phyloP scores from a whole-genome alignment of 2,329 filamentous ascomycete genomes.

The Mariannaea elegans region DNA sequence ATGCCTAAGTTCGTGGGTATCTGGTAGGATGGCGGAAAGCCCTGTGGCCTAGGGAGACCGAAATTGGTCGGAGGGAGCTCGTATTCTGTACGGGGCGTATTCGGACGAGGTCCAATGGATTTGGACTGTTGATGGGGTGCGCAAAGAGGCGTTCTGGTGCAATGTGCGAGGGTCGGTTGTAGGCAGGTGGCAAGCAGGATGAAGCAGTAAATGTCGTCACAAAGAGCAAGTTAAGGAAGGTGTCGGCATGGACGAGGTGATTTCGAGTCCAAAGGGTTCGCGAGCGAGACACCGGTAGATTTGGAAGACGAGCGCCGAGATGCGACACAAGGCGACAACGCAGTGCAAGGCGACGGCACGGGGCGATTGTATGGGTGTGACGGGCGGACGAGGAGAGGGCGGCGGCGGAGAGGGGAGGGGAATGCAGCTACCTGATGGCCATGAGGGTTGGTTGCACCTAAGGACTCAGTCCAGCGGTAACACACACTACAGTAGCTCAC shows the following conservation, averaged over 20 bases:
- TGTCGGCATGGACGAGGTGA: conserved; percentile 13
- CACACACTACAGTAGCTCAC: conserved; percentile 35
- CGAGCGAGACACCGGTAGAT: conserved; percentile 15
- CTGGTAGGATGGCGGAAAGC: conserved; percentile 37
- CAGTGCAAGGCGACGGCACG: conserved; percentile 20
- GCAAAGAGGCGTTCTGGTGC: conserved; percentile 36
- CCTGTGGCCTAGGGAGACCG: conserved; percentile 33
- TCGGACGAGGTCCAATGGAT: conserved; percentile 38
- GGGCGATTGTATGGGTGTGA: background rate
- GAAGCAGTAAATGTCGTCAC: conserved; percentile 35
- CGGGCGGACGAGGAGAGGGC: conserved; percentile 8
- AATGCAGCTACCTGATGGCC: conserved; percentile 42
- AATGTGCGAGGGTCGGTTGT: conserved; percentile 35
- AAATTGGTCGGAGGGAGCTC: conserved; percentile 41
- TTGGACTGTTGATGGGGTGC: conserved; percentile 33
- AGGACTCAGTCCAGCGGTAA: conserved; percentile 31
- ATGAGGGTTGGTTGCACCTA: conserved; percentile 38
- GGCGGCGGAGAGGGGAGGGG: conserved; percentile 23
- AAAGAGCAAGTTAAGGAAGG: conserved; percentile 8
- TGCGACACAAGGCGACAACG: conserved; percentile 25
- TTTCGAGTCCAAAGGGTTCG: conserved; percentile 26
- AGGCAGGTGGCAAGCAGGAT: conserved; percentile 25
- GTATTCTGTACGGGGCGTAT: conserved; percentile 41
- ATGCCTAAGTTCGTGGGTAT: conserved; percentile 34
- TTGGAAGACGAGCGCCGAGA: conserved; percentile 16